Percentiles rank a stretch among this genome's conserved stretches.
Evolutionary conservation across 805 yeast genomes (phyloP).

Genomic region (Priceomyces medius): DNA sequence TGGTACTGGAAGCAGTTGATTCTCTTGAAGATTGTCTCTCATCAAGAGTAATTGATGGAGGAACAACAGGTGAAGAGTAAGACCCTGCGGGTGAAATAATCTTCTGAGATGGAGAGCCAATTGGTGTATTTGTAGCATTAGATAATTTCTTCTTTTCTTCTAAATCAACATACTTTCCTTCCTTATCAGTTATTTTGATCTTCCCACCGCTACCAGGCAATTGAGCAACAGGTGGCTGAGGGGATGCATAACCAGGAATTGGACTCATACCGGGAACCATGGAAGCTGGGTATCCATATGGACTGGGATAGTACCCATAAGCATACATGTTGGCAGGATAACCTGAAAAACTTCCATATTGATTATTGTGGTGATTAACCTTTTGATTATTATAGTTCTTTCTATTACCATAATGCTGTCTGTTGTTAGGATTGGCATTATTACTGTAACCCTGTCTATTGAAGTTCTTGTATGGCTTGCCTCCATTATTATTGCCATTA

Average conservation of each 20-base stretch:
- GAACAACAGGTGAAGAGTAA: conserved; percentile 8
- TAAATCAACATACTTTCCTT: conserved; percentile 41
- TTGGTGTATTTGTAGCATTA: conserved; percentile 28
- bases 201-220: conserved; percentile 18
- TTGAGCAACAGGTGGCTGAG: conserved; percentile 11
- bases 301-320: conserved; percentile 26
- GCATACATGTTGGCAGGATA: conserved; percentile 26
- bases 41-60: conserved; percentile 8
- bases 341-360: conserved; percentile 19
- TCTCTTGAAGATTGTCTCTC: conserved; percentile 9
- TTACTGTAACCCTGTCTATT: conserved; percentile 15
- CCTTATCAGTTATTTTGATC: conserved; percentile 42
- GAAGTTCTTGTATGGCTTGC: conserved; percentile 12
- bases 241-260: conserved; percentile 10
- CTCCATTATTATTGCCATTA: conserved; percentile 6
- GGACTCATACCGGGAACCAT: conserved; percentile 10
- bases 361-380: conserved; percentile 17
- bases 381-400: conserved; percentile 16
- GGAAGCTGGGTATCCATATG: conserved; percentile 22
- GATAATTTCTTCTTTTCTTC: conserved; percentile 39
- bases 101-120: conserved; percentile 31
- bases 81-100: conserved; percentile 10
- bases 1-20: conserved; percentile 4
- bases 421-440: conserved; percentile 10
- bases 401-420: conserved; percentile 12